Percentiles rank a stretch among this genome's conserved stretches.
phyloP scores from a whole-genome alignment of 805 yeast species.

The Candida patagonica region DNA sequence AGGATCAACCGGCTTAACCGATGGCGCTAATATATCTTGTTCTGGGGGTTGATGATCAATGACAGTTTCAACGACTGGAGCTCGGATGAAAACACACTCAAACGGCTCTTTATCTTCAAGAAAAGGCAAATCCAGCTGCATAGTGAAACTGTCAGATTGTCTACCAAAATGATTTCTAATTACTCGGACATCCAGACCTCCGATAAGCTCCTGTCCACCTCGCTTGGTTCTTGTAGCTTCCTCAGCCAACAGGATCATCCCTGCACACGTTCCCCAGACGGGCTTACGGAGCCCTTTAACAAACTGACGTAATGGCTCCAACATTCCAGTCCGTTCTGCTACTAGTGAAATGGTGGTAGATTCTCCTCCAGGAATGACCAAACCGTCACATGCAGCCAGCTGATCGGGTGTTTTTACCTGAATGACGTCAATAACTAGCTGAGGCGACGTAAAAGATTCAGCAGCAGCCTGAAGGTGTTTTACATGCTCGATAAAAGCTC shows the following conservation, averaged over 20 bases:
- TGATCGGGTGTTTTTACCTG: conserved; percentile 48
- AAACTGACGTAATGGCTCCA: conserved; percentile 44
- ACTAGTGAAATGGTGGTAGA: conserved; percentile 52
- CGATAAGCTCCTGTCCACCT: conserved; percentile 46
- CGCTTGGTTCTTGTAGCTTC: conserved; percentile 40
- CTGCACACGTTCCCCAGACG: conserved; percentile 86
- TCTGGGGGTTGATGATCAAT: neutral
- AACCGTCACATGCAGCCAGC: conserved; percentile 42
- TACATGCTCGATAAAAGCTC: conserved; percentile 67
- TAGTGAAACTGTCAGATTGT: conserved; percentile 57
- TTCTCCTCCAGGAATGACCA: conserved; percentile 55
- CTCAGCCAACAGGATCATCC: conserved; percentile 56
- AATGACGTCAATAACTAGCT: conserved; percentile 26
- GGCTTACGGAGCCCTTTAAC: conserved; percentile 42
- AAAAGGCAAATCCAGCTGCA: conserved; percentile 33
- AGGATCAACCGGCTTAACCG: conserved; percentile 1
- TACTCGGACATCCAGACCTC: conserved; percentile 56
- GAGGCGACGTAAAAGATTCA: conserved; percentile 9
- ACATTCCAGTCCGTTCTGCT: conserved; percentile 53
- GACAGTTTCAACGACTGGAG: conserved; percentile 51
- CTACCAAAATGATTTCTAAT: conserved; percentile 72
- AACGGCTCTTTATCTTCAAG: conserved; percentile 26
- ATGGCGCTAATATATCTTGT: conserved; percentile 5
- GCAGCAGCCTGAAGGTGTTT: conserved; percentile 36
- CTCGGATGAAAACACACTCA: conserved; percentile 55